Evolutionary conservation across 345 rosid genomes (phyloP).

Genomic region (Brassica napus): Da-Ae NC_063438.1:27074501-27075000

Average conservation of each 20-base stretch:
- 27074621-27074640: neutral
- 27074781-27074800: neutral
- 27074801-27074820: neutral
- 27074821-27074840: neutral
- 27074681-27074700: neutral
- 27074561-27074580: neutral
- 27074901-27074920: slow-evolving; percentile 1
- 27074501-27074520: neutral
- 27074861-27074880: neutral
- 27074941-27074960: neutral
- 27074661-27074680: neutral
- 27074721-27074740: neutral
- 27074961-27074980: neutral
- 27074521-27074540: neutral
- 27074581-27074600: neutral
- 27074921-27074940: neutral
- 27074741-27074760: neutral
- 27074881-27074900: neutral
- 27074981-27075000: slow-evolving; percentile 46
- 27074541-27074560: neutral
- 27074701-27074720: neutral
- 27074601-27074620: neutral
- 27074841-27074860: neutral
- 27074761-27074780: neutral
- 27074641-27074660: neutral